Base-by-base conservation (phyloP, 768 basidiomycete genomes). In the Mycena leptocephala region DNA sequence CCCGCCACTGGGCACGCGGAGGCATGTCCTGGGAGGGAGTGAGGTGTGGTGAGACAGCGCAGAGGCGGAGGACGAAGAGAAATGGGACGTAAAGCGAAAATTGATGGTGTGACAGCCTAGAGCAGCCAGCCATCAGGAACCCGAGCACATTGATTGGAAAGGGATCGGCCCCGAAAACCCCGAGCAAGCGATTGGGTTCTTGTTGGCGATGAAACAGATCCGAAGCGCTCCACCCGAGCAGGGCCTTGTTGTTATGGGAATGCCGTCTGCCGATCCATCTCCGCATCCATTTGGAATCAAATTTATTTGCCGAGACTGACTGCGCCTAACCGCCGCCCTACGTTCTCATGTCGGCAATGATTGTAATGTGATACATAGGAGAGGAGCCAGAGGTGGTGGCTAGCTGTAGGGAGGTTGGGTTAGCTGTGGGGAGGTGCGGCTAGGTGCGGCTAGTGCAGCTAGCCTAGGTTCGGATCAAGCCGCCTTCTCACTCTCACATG, bases 401-500 rank as follows among this genome's bases (percentile, higher is more conserved):
- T n/a, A n/a, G n/a, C n/a, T n/a, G n/a, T n/a, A n/a, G n/a, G n/a
- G n/a, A n/a, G n/a, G n/a, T n/a, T n/a, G n/a, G n/a, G n/a, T n/a
- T n/a, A n/a, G n/a, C n/a, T n/a, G n/a, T n/a, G n/a, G n/a, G n/a
- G n/a, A n/a, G n/a, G n/a, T n/a, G n/a, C n/a, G n/a, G n/a, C n/a
- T n/a, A n/a, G n/a, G n/a, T n/a, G n/a, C n/a, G n/a, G n/a, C n/a
- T n/a, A n/a, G n/a, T n/a, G n/a, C n/a, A n/a, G n/a, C n/a, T n/a
- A n/a, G n/a, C n/a, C n/a, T 64, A 64, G 63, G 63, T 64, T 64
- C 63, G 63, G 39, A 64, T 33, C 58, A 61, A 61, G 58, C 58
- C 58, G 58, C 58, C 35, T 58, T 33, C 55, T 48, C 16, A 48
- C 9, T 18, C 16, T 28, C 55, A 39, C 37, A 41, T 39, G 61